Evolutionary conservation across 2,329 filamentous ascomycete species (phyloP).

Genomic region (Parascedosporium putredinis): DNA sequence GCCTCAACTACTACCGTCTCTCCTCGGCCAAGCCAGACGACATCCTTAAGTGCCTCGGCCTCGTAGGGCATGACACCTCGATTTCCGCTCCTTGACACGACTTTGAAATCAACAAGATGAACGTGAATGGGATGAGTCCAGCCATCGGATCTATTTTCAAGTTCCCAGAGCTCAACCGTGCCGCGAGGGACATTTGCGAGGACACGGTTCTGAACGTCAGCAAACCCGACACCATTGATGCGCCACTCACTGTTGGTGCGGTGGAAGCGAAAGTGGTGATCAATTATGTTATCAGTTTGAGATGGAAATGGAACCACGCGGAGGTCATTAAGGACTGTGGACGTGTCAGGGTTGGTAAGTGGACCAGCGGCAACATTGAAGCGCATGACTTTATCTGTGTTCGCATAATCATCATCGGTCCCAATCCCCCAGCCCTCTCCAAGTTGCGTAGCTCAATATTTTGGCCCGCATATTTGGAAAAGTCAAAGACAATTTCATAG

Average conservation of each 20-base stretch:
- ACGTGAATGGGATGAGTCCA: constrained; percentile 47
- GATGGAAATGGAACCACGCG: constrained; percentile 27
- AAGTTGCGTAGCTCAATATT: constrained; percentile 30
- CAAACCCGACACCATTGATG: constrained; percentile 40
- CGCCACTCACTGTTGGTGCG: constrained; percentile 33
- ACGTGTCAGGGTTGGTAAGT: constrained; percentile 23
- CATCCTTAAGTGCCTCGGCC: constrained; percentile 43
- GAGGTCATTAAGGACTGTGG: constrained; percentile 23
- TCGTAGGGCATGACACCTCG: constrained; percentile 39
- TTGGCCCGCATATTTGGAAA: constrained; percentile 34
- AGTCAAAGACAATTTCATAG: constrained; percentile 49
- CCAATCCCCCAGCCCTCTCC: constrained; percentile 19
- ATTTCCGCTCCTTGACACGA: constrained; percentile 36
- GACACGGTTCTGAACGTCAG: constrained; percentile 35
- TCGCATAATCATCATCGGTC: constrained; percentile 36
- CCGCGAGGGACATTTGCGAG: constrained; percentile 36
- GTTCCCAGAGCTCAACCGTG: constrained; percentile 36
- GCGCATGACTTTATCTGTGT: constrained; percentile 41
- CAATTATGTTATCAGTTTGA: constrained; percentile 19
- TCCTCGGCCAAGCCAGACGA: constrained; percentile 40
- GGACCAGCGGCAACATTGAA: constrained; percentile 33
- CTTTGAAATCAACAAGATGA: constrained; percentile 47
- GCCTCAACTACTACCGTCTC: constrained; percentile 41
- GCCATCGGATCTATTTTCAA: constrained; percentile 37
- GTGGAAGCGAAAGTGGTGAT: constrained; percentile 36